These are phyloP conservation scores for Capsicum baccatum DNA, from an alignment of 257 asterid genomes.

Conservation along the genomic window DNA sequence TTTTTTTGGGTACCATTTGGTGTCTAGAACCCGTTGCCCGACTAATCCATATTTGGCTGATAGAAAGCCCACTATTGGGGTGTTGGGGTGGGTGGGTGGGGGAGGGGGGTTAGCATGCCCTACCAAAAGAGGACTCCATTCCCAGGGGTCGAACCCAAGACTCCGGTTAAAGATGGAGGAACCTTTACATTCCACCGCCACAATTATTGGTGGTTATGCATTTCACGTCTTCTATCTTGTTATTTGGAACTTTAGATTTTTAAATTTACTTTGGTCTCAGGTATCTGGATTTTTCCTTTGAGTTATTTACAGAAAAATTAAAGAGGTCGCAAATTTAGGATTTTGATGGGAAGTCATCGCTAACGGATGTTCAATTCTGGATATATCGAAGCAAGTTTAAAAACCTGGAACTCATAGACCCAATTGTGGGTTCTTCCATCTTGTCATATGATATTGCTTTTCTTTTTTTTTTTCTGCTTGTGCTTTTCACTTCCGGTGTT, in stretches of 20 bases:
- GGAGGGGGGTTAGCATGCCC: background rate
- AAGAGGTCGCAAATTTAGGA: background rate
- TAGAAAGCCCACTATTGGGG: background rate
- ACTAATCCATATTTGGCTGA: background rate
- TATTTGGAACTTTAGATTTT: background rate
- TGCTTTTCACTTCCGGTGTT: background rate
- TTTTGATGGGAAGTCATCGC: slow-evolving; percentile 1
- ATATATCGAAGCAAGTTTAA: background rate
- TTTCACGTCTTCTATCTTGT: background rate
- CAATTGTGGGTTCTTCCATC: background rate
- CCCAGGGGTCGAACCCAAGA: background rate
- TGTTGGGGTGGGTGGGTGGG: background rate
- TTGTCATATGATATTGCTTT: background rate
- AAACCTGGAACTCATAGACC: background rate
- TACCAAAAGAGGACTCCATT: background rate
- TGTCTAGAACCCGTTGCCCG: background rate
- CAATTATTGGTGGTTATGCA: background rate
- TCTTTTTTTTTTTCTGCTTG: background rate
- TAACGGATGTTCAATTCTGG: background rate
- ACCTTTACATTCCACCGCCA: background rate
- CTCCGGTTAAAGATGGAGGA: background rate
- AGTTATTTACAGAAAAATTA: background rate
- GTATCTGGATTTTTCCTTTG: background rate
- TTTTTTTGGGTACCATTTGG: background rate
- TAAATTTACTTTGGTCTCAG: background rate